These are phyloP conservation scores for Aspergillus brasiliensis DNA, from an alignment of 2,329 filamentous ascomycete species.

Conservation along the genomic window DNA sequence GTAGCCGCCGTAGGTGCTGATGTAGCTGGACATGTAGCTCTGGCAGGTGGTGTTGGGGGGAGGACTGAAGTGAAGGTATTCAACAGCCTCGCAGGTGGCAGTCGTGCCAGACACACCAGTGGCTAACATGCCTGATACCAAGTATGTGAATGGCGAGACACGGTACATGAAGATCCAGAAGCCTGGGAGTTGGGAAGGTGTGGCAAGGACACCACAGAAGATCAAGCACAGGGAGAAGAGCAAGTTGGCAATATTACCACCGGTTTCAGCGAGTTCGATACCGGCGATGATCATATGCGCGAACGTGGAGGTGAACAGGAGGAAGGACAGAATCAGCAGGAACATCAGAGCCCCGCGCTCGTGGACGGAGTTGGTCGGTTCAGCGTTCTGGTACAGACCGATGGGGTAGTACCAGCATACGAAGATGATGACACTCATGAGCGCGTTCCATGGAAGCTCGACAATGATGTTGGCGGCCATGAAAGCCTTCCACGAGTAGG, in stretches of 20 bases:
- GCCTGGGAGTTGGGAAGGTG: slow-evolving; percentile 60
- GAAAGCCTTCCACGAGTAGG: slow-evolving; percentile 75
- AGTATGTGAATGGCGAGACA: slow-evolving; percentile 67
- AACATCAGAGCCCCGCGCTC: slow-evolving; percentile 67
- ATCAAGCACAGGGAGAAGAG: slow-evolving; percentile 61
- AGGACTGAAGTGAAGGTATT: slow-evolving; percentile 41
- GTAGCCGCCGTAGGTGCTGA: slow-evolving; percentile 40
- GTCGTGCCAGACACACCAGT: slow-evolving; percentile 38
- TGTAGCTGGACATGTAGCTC: slow-evolving; percentile 50
- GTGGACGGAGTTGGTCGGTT: slow-evolving; percentile 40
- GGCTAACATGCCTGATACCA: slow-evolving; percentile 49
- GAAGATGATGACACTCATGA: slow-evolving; percentile 65
- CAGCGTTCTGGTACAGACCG: slow-evolving; percentile 48
- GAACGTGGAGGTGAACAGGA: slow-evolving; percentile 72
- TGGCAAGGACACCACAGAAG: slow-evolving; percentile 59
- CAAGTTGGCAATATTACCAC: slow-evolving; percentile 63
- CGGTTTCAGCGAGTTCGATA: slow-evolving; percentile 69
- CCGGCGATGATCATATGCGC: slow-evolving; percentile 73
- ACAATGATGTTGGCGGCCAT: slow-evolving; percentile 71
- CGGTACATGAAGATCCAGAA: slow-evolving; percentile 83
- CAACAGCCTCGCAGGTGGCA: slow-evolving; percentile 34
- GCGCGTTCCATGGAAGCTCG: slow-evolving; percentile 67
- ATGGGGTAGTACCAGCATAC: slow-evolving; percentile 70
- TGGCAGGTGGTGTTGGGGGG: slow-evolving; percentile 65
- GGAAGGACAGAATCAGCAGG: slow-evolving; percentile 65